phyloP scores from a whole-genome alignment of 768 basidiomycete genomes.

The Mrakia blollopis region DNA sequence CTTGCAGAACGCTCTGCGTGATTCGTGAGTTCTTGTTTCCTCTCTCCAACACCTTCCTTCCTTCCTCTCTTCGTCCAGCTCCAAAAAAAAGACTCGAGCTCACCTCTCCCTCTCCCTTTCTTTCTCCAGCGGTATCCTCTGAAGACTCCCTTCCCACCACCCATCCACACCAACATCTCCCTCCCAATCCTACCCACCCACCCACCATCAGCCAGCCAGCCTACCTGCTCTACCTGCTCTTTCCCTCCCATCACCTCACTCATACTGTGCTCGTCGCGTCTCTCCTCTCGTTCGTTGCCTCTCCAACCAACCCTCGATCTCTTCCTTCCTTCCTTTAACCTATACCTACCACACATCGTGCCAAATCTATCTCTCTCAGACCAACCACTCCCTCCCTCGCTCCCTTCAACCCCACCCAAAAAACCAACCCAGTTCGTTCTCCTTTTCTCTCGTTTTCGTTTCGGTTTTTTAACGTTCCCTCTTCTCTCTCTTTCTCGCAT shows the following conservation, averaged over 20 bases:
- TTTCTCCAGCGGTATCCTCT: slow-evolving; percentile 22
- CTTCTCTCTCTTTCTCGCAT: no score
- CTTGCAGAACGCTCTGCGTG: slow-evolving; percentile 76
- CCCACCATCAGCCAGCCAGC: neutral
- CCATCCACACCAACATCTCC: neutral
- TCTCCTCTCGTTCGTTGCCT: neutral
- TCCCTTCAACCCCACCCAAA: neutral
- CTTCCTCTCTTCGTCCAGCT: no score
- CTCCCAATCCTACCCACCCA: neutral
- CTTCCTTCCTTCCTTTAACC: neutral
- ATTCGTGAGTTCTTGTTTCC: slow-evolving; percentile 47
- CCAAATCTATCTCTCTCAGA: neutral
- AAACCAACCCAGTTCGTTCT: neutral
- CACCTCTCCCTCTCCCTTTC: neutral
- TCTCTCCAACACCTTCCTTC: neutral
- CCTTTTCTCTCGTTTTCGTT: neutral
- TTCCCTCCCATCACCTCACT: no score
- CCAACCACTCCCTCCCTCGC: neutral
- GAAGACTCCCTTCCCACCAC: neutral
- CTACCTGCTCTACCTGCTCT: neutral
- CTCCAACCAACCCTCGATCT: neutral
- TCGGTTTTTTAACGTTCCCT: neutral
- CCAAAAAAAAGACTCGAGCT: neutral
- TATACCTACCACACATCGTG: neutral
- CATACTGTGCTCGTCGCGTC: neutral